Base-by-base conservation (phyloP, 164 flowering plant species). In the Vitis riparia region DNA sequence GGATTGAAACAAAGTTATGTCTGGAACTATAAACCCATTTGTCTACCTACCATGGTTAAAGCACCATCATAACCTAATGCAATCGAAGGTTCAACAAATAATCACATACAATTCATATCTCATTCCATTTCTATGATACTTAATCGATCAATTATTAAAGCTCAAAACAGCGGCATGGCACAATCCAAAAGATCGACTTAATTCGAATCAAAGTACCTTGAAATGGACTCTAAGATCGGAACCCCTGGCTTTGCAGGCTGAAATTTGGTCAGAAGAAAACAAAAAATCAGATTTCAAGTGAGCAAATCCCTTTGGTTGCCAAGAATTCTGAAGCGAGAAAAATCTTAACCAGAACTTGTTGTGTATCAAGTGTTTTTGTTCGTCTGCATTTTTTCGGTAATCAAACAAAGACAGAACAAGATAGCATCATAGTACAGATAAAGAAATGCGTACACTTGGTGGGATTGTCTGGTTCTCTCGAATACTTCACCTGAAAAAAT, bases 231-330 rank as follows among this genome's bases (percentile, higher is more conserved):
- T 79, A 19, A 88, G 89, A 79, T 79, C 89, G 8, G 88, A 79
- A 4, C 90, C 90, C 73, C 89, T 78, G 12, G 92, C 87, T 68
- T 88, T 88, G 90, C 92, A 87, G 10, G 89, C 92, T 88, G 90
- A 49, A 62, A 66, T 59, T 1, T 16, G 9, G 29, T 6, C 11
- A 56, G 10, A 10, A 63, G 9, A 29, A 65, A 5, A 71, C 3
- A 50, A 23, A 23, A 37, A 7, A 57, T 62, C 55, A 62, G 16
- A 57, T 48, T 61, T 58, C 17, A 19, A 23, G 23, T 53, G 3
- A n/a, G 29, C 58, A 23, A 52, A 53, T 37, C 44, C 37, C 7
- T 59, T 59, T 27, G 15, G n/a, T 13, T 11, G 56, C 56, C n/a
- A 13, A 53, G 15, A 53, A 15, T 13, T 0, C 56, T 53, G 15